Evolutionary conservation across 2,329 filamentous ascomycete genomes (phyloP).

Genomic region (Furcasterigmium sp.): DNA sequence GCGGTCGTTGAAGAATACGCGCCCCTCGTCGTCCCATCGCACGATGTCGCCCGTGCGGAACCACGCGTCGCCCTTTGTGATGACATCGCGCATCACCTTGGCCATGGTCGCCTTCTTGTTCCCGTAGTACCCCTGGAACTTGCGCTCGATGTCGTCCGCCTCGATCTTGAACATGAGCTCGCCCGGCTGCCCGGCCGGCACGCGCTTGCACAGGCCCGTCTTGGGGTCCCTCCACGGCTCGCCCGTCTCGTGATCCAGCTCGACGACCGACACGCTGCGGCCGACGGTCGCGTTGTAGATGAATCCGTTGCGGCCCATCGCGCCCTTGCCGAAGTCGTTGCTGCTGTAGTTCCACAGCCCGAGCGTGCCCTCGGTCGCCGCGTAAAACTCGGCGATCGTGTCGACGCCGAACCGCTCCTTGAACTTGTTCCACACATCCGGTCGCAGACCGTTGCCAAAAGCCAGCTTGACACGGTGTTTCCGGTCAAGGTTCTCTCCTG

Average conservation of each 20-base stretch:
- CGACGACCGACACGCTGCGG: constrained; percentile 50
- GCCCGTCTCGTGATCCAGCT: constrained; percentile 68
- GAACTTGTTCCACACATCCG: constrained; percentile 81
- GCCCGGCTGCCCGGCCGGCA: constrained; percentile 58
- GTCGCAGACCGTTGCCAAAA: constrained; percentile 80
- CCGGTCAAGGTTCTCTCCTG: constrained; percentile 64
- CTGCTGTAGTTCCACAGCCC: constrained; percentile 68
- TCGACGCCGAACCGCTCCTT: constrained; percentile 74
- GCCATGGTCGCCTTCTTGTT: constrained; percentile 64
- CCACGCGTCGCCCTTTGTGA: constrained; percentile 72
- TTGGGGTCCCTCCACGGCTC: constrained; percentile 60
- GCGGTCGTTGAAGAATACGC: constrained; percentile 75
- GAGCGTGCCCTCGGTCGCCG: constrained; percentile 66
- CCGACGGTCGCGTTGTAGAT: constrained; percentile 53
- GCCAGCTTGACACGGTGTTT: constrained; percentile 69
- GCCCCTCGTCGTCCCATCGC: constrained; percentile 63
- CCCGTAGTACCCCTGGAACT: constrained; percentile 79
- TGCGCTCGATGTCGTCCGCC: constrained; percentile 51
- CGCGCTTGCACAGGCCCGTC: constrained; percentile 63
- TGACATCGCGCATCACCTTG: constrained; percentile 71
- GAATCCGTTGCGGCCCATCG: constrained; percentile 68
- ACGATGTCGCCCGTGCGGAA: constrained; percentile 83
- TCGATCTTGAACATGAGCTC: constrained; percentile 74
- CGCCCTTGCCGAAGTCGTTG: constrained; percentile 70
- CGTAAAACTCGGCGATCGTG: constrained; percentile 75